phyloP scores from a whole-genome alignment of 1,139 yeast genomes.

The Saccharomyces hybrid region DNA sequence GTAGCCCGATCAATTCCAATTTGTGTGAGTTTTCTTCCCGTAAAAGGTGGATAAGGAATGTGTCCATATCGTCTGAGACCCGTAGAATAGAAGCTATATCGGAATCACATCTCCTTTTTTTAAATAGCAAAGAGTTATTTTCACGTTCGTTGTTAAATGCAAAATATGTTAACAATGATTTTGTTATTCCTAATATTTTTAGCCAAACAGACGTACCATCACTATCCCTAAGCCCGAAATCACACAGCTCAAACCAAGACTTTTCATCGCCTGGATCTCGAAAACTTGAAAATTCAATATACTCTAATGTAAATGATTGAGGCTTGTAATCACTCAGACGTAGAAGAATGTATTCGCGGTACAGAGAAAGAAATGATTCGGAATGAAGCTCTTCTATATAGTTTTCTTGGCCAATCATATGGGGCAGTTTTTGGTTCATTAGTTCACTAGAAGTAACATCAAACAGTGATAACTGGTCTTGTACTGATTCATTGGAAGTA shows the following conservation, averaged over 20 bases:
- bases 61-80: constrained; percentile 12
- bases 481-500: constrained; percentile 15
- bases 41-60: constrained; percentile 18
- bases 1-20: constrained; percentile 15
- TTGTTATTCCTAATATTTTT: constrained; percentile 12
- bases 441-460: constrained; percentile 22
- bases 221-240: constrained; percentile 13
- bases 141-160: background rate
- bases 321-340: constrained; percentile 15
- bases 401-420: constrained; percentile 14
- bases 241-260: constrained; percentile 16
- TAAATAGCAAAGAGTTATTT: constrained; percentile 13
- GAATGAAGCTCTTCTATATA: background rate
- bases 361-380: constrained; percentile 1
- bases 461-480: constrained; percentile 19
- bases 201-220: constrained; percentile 17
- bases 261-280: background rate
- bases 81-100: constrained; percentile 9
- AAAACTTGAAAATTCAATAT: constrained; percentile 6
- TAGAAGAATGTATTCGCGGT: constrained; percentile 16
- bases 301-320: constrained; percentile 6
- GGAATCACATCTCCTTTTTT: constrained; percentile 9
- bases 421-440: constrained; percentile 14
- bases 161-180: constrained; percentile 16
- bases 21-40: constrained; percentile 5